Evolutionary conservation across 1,284 basidiomycete species (phyloP).

Genomic region (Trichosporon ovoides): DNA sequence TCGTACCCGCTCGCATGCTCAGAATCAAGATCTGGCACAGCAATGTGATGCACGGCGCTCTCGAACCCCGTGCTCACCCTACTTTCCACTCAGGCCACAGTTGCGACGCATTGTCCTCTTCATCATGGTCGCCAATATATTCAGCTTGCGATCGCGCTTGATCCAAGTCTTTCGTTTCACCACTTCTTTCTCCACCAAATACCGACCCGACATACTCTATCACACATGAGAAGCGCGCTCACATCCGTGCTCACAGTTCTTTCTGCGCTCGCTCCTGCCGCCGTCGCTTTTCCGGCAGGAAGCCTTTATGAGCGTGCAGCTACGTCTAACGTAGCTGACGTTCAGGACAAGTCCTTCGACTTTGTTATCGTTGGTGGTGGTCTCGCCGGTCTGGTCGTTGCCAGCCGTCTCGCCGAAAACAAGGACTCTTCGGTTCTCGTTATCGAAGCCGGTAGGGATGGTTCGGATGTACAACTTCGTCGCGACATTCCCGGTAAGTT

Average conservation of each 20-base stretch:
- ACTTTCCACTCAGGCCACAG: not conserved
- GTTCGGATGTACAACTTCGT: slow-evolving; percentile 51
- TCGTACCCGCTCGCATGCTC: not conserved
- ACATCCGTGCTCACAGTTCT: slow-evolving; percentile 6
- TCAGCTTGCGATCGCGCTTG: not conserved
- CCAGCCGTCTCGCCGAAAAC: slow-evolving; percentile 64
- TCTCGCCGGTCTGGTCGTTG: slow-evolving; percentile 66
- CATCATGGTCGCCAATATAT: not conserved
- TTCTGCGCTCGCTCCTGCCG: slow-evolving; percentile 3
- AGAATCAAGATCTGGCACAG: slow-evolving; percentile 1
- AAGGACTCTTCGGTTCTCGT: slow-evolving; percentile 62
- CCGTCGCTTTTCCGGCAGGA: slow-evolving; percentile 1
- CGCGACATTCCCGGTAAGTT: slow-evolving; percentile 51
- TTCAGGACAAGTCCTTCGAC: slow-evolving; percentile 39
- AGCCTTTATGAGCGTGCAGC: slow-evolving; percentile 16
- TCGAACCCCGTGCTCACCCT: not conserved
- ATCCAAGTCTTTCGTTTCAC: not conserved
- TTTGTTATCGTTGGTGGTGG: slow-evolving; percentile 56
- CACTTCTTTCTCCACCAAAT: not conserved
- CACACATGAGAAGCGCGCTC: slow-evolving; percentile 6
- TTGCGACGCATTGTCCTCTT: not conserved
- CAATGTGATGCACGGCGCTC: slow-evolving; percentile 1
- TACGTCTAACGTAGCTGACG: slow-evolving; percentile 29
- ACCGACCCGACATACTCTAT: not conserved
- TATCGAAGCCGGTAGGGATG: slow-evolving; percentile 64